phyloP scores from a whole-genome alignment of 495 filamentous ascomycete species.

The Aspergillus kassunensis region DNA sequence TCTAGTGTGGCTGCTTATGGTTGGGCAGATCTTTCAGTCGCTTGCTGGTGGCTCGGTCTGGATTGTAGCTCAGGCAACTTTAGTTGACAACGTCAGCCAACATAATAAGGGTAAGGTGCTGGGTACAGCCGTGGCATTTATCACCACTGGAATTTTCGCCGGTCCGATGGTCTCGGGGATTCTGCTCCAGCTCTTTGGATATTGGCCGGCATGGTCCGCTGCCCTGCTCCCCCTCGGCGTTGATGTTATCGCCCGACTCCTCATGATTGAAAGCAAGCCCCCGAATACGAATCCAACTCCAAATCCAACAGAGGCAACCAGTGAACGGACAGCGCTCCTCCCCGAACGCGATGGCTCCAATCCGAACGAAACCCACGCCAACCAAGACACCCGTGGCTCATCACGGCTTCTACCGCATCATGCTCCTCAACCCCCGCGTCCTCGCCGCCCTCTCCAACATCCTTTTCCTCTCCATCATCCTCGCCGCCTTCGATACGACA shows the following conservation, averaged over 20 bases:
- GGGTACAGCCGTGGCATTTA: slow-evolving; percentile 16
- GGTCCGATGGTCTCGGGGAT: slow-evolving; percentile 23
- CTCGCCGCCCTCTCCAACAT: slow-evolving; percentile 20
- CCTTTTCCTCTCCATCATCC: slow-evolving; percentile 19
- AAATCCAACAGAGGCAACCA: background rate
- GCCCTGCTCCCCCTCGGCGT: slow-evolving; percentile 17
- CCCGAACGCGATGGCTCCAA: too few relatives aligned
- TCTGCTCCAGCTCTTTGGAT: slow-evolving; percentile 22
- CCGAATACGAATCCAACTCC: too few relatives aligned
- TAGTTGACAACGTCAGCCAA: slow-evolving; percentile 18
- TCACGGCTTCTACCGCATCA: slow-evolving; percentile 17
- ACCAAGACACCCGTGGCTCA: too few relatives aligned
- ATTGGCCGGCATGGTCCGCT: slow-evolving; percentile 28
- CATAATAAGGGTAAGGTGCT: slow-evolving; percentile 22
- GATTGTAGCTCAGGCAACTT: slow-evolving; percentile 22
- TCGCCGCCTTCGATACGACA: slow-evolving; percentile 29
- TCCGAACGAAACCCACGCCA: too few relatives aligned
- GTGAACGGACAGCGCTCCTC: too few relatives aligned
- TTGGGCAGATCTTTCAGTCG: slow-evolving; percentile 18
- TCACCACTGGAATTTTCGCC: slow-evolving; percentile 19
- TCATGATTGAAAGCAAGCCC: slow-evolving; percentile 23
- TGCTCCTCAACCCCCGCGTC: slow-evolving; percentile 23
- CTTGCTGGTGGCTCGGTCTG: slow-evolving; percentile 17
- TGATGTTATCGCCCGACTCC: slow-evolving; percentile 21
- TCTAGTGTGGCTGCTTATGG: background rate